Percentiles rank a stretch among this genome's conserved stretches.
phyloP scores from a whole-genome alignment of 805 yeast species.

The Metschnikowia colocasiae region DNA sequence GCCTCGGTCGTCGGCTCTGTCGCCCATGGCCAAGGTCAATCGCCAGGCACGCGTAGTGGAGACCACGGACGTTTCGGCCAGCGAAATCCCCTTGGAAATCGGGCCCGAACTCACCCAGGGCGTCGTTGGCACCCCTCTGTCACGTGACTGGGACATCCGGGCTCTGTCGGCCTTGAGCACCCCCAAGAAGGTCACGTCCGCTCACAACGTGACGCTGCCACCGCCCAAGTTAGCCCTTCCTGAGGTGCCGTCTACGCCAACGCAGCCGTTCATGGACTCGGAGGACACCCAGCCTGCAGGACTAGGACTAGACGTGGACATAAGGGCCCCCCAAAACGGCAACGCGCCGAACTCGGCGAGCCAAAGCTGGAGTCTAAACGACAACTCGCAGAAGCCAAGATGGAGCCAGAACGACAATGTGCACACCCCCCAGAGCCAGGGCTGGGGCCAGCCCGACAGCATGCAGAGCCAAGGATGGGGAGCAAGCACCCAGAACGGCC shows the following conservation, averaged over 20 bases:
- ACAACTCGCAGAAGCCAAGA: too few relatives aligned
- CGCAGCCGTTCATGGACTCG: background rate
- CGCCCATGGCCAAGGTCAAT: conserved; percentile 42
- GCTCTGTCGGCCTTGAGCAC: conserved; percentile 11
- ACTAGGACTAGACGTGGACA: background rate
- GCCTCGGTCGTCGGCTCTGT: conserved; percentile 29
- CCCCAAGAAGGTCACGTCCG: conserved; percentile 11
- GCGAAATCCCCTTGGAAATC: conserved; percentile 5
- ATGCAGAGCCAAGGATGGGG: too few relatives aligned
- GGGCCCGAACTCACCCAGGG: background rate
- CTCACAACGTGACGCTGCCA: conserved; percentile 29
- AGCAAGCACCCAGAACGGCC: conserved; percentile 16
- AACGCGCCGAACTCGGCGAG: too few relatives aligned
- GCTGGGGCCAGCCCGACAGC: too few relatives aligned
- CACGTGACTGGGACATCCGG: background rate
- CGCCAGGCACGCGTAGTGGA: conserved; percentile 46
- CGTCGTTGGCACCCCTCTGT: background rate
- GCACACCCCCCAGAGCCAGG: too few relatives aligned
- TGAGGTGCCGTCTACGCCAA: conserved; percentile 30
- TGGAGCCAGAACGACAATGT: too few relatives aligned
- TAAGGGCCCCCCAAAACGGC: too few relatives aligned
- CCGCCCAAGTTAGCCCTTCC: conserved; percentile 36
- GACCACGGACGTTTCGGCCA: conserved; percentile 23
- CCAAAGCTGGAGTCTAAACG: too few relatives aligned
- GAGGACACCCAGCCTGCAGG: conserved; percentile 1